A percentile compares a stretch with the other conserved stretches of the same genome.
Conservation (phyloP, 768 basidiomycete genomes). For the Phylloporus sp. region DNA sequence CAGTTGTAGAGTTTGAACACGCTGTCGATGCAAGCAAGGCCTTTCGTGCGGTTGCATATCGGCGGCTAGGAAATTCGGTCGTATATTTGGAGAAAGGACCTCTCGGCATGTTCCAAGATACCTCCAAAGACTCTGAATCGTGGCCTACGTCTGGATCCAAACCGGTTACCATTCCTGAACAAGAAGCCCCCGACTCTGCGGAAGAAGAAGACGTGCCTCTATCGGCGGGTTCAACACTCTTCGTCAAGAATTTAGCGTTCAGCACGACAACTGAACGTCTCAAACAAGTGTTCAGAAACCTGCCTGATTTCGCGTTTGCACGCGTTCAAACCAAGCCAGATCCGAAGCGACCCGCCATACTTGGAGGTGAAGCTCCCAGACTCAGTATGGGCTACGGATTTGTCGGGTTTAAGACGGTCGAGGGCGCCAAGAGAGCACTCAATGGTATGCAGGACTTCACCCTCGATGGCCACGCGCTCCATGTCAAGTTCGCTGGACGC, state of each 20-base stretch:
- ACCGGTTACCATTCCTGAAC: slow-evolving; percentile 45
- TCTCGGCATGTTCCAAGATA: slow-evolving; percentile 68
- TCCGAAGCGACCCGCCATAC: slow-evolving; percentile 54
- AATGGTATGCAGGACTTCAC: slow-evolving; percentile 77
- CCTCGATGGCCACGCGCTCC: slow-evolving; percentile 82
- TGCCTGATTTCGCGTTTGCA: slow-evolving; percentile 82
- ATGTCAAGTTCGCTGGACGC: slow-evolving; percentile 83
- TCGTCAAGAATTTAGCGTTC: slow-evolving; percentile 95
- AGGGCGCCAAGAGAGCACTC: slow-evolving; percentile 70
- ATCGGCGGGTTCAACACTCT: slow-evolving; percentile 78
- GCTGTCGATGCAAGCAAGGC: slow-evolving; percentile 67
- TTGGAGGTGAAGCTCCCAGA: slow-evolving; percentile 38
- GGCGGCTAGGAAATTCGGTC: slow-evolving; percentile 83
- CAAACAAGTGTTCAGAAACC: slow-evolving; percentile 59
- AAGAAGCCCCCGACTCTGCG: slow-evolving; percentile 29
- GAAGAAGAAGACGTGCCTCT: slow-evolving; percentile 40
- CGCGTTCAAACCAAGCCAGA: slow-evolving; percentile 90
- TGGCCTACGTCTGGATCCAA: slow-evolving; percentile 17
- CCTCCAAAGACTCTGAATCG: slow-evolving; percentile 23
- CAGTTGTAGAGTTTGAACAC: slow-evolving; percentile 82
- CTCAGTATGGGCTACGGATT: slow-evolving; percentile 98
- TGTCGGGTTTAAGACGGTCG: slow-evolving; percentile 77
- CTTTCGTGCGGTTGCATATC: slow-evolving; percentile 81
- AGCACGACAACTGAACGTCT: slow-evolving; percentile 78
- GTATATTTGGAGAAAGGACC: slow-evolving; percentile 94